Evolutionary conservation across 176 grass and related monocot genomes (phyloP), one percentile per base, ranked within the genome.

Genomic region (Oryza rufipogon): DNA sequence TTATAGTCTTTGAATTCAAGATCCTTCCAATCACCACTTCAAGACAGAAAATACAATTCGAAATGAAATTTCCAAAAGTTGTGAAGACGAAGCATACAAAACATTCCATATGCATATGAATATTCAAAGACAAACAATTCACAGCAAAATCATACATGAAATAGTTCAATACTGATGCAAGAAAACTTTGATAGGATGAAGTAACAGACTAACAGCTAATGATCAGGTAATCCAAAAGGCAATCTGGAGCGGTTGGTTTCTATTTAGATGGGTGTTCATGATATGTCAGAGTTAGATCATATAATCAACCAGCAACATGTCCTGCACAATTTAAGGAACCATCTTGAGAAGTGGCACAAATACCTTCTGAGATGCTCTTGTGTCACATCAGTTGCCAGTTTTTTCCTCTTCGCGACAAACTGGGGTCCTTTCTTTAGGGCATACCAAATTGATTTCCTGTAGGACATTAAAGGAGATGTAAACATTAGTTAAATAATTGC

Each of bases 1-100:
- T 99, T 96, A 68, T 99, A 99, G 22, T 92, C 88, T 89, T 99
- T 99, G 36, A 99, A 99, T 84, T 96, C 93, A 14, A 94, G 71
- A 65, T 94, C 87, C 74, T 96, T 99, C 93, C 91, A 99, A 25
- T 99, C 93, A 81, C 96, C 93, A 86, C 96, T 99, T 87, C 81
- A 90, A 45, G 22, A 80, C 5, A 67, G 16, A 64, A 76, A 84
- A 82, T 30, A 20, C 7, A 1, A 49, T 72, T 45, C 42, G 25
- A 85, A 45, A 49, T 76, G 7, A 77, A 61, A 36, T 64, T 19
- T 9, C 75, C 25, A 68, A 28, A 85, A 63, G 26, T 7, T 56
- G 11, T 13, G 13, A 66, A 33, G 6, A 76, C 63, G 12, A 19
- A 51, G 47, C 66, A 76, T 74, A 41, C 25, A 74, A 6, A 22